A percentile compares a stretch with the other conserved stretches of the same genome.
Evolutionary conservation across 257 asterid species (phyloP).

Genomic region (Solanum piurae): DNA sequence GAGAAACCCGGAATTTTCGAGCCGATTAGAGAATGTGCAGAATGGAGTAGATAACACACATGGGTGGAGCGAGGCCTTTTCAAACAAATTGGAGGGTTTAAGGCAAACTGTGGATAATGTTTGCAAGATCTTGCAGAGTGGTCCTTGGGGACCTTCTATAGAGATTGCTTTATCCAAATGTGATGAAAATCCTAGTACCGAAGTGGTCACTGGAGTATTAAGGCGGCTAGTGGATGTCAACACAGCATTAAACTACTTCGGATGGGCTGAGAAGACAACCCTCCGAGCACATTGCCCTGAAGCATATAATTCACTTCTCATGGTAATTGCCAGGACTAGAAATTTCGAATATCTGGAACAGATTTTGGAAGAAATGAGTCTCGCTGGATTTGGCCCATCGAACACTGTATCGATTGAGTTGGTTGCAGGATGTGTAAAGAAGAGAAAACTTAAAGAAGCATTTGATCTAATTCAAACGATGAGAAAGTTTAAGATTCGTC

Average conservation of each 20-base stretch:
- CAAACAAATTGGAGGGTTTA: conserved; percentile 25
- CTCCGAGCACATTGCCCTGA: conserved; percentile 49
- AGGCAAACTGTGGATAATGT: conserved; percentile 31
- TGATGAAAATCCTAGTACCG: conserved; percentile 35
- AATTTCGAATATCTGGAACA: conserved; percentile 39
- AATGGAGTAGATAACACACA: background rate
- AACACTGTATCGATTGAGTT: conserved; percentile 48
- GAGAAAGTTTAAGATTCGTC: conserved; percentile 76
- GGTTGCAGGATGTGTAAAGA: conserved; percentile 44
- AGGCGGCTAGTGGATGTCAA: conserved; percentile 65
- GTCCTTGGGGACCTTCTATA: conserved; percentile 65
- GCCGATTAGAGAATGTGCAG: background rate
- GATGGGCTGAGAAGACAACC: conserved; percentile 68
- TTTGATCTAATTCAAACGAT: conserved; percentile 62
- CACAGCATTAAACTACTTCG: conserved; percentile 47
- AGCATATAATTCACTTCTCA: conserved; percentile 65
- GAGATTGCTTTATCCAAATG: conserved; percentile 50
- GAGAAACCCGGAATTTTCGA: background rate
- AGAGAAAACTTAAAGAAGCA: conserved; percentile 46
- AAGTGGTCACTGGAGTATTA: conserved; percentile 65
- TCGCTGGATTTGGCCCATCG: conserved; percentile 69
- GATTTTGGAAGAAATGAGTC: conserved; percentile 81
- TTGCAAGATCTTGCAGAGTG: conserved; percentile 47
- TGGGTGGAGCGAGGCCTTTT: conserved; percentile 16
- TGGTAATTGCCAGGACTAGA: conserved; percentile 54